Base-by-base conservation (phyloP, 2,329 filamentous ascomycete genomes). In the Chalaropsis thielavioides region DNA sequence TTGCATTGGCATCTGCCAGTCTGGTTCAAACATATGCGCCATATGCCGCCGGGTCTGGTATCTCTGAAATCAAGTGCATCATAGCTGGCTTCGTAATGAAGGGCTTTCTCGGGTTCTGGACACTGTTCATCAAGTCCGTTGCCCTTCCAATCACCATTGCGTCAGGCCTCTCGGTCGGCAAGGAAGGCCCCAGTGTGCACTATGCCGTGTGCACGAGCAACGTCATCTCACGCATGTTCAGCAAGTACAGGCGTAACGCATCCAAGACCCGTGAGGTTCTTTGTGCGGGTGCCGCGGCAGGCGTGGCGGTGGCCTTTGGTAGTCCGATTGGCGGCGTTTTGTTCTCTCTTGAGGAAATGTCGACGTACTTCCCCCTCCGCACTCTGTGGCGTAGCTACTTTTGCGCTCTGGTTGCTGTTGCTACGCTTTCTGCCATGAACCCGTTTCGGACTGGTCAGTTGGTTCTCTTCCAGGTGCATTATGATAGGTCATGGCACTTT, bases 21-120 rank as follows among this genome's bases (percentile, higher is more conserved):
- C 80, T 99, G 49, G 94, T 99, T 72, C 94, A 90, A 73, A 85
- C 84, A 0, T 97, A 94, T 75, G 92, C 94, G 3, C 94, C 94
- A 0, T 99, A 99, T 73, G 94, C 94, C 11, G 94, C 94, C 41
- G 94, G 94, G 17, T 96, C 90, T 13, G 94, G 94, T 49, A 99
- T 99, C 66, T 96, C 91, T 13, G 94, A 99, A 77, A 99, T 99
- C 80, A 99, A 99, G 76, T 96, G 91, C 75, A 97, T 99, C 72
- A 96, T 99, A 72, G 94, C 92, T 3, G 94, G 94, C 2, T 99
- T 99, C 73, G 90, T 97, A 61, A 99, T 99, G 94, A 96, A 97
- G 75, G 94, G 92, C 0, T 99, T 99, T 72, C 81, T 99, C 17
- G 91, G 92, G 22, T 87, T 87, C 70, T 91, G 90, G 83, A 97